A percentile compares a stretch with the other conserved stretches of the same genome.
These are phyloP conservation scores for Phascolomyces articulosus DNA, from an alignment of 371 early-diverging fungal species.

Conservation along the genomic window DNA sequence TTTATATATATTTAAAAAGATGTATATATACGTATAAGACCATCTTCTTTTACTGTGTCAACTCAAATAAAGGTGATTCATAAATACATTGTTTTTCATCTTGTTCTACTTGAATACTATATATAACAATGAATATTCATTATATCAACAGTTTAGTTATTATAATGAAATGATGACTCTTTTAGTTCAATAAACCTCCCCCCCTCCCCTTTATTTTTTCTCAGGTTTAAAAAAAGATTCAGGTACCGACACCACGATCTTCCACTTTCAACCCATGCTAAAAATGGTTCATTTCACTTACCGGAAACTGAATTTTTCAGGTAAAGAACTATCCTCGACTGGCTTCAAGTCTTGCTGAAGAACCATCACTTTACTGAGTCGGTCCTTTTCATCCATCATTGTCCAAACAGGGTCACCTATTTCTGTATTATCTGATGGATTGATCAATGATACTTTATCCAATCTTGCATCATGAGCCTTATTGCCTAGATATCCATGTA, in stretches of 20 bases:
- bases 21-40: too few species aligned
- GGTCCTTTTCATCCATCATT: conserved; percentile 3
- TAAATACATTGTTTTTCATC: conserved; percentile 1
- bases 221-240: conserved; percentile 11
- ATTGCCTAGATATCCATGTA: conserved; percentile 9
- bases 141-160: too few species aligned
- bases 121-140: background rate
- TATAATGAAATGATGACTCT: background rate
- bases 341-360: conserved; percentile 10
- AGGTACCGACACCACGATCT: conserved; percentile 9
- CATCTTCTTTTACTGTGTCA: conserved; percentile 2
- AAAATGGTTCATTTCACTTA: background rate
- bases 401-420: background rate
- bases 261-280: conserved; percentile 3
- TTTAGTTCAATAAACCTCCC: too few species aligned
- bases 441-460: conserved; percentile 1
- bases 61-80: conserved; percentile 6
- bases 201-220: conserved; percentile 6
- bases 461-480: conserved; percentile 8
- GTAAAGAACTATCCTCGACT: background rate
- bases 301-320: conserved; percentile 15
- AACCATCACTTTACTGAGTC: conserved; percentile 1
- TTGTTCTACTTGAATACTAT: conserved; percentile 5
- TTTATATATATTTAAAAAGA: too few species aligned
- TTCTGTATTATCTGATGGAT: background rate